Percentiles rank a stretch among this genome's conserved stretches.
These are phyloP conservation scores for Ophiostoma himal-ulmi DNA, from an alignment of 2,329 filamentous ascomycete genomes.

Conservation along the genomic window DNA sequence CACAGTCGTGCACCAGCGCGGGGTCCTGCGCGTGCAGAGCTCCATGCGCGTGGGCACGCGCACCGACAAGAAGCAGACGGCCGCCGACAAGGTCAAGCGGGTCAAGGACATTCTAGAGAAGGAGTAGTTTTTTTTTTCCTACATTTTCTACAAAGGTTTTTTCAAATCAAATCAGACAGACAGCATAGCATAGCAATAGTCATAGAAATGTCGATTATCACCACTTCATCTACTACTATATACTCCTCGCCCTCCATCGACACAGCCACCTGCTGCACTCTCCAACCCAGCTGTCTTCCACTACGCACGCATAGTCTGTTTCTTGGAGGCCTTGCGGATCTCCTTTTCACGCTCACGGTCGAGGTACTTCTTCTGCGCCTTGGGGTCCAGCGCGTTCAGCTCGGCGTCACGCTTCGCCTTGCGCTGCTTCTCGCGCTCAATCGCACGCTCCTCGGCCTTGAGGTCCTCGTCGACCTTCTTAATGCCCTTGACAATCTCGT, in stretches of 20 bases:
- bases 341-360: slow-evolving; percentile 76
- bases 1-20: slow-evolving; percentile 65
- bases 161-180: too few relatives aligned
- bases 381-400: slow-evolving; percentile 68
- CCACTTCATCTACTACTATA: background rate
- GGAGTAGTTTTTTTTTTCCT: background rate
- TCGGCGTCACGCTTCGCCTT: slow-evolving; percentile 87
- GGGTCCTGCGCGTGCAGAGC: slow-evolving; percentile 77
- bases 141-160: background rate
- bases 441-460: slow-evolving; percentile 70
- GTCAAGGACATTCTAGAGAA: slow-evolving; percentile 46
- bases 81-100: slow-evolving; percentile 70
- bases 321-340: slow-evolving; percentile 50
- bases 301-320: slow-evolving; percentile 48
- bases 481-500: slow-evolving; percentile 73
- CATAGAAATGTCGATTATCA: background rate
- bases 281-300: background rate
- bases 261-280: background rate
- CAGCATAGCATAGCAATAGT: background rate
- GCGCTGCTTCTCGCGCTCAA: slow-evolving; percentile 67
- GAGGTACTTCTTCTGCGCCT: slow-evolving; percentile 79
- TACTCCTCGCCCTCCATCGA: background rate
- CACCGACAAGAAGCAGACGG: slow-evolving; percentile 79
- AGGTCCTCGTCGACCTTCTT: slow-evolving; percentile 72
- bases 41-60: slow-evolving; percentile 80